Evolutionary conservation across 2,329 filamentous ascomycete genomes (phyloP).

Genomic region (Hypoxylon sp.): DNA sequence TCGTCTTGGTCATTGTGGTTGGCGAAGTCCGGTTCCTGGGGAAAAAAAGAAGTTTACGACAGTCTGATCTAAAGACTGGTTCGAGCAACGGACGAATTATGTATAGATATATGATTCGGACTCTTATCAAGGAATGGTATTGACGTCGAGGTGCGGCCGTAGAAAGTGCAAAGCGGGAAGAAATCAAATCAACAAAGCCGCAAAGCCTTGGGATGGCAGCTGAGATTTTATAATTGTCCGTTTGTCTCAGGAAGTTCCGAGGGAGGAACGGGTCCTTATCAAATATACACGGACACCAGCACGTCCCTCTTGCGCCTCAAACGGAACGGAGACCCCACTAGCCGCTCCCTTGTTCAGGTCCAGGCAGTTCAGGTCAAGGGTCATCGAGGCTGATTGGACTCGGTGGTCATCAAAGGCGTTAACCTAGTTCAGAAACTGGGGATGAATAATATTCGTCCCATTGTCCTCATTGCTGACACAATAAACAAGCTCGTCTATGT

Average conservation of each 20-base stretch:
- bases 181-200: neutral
- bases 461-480: slow-evolving; percentile 25
- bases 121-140: slow-evolving; percentile 1
- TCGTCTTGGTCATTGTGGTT: slow-evolving; percentile 61
- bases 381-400: slow-evolving; percentile 3
- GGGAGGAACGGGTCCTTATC: slow-evolving; percentile 31
- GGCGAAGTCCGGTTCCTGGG: slow-evolving; percentile 36
- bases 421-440: slow-evolving; percentile 12
- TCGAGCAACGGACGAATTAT: too few species aligned
- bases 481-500: neutral
- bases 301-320: slow-evolving; percentile 28
- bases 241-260: slow-evolving; percentile 29
- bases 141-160: slow-evolving; percentile 5
- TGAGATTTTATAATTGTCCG: slow-evolving; percentile 29
- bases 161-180: neutral
- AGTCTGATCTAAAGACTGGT: neutral
- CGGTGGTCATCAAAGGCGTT: slow-evolving; percentile 8
- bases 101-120: neutral
- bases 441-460: slow-evolving; percentile 32
- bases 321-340: slow-evolving; percentile 41
- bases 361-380: neutral
- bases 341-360: slow-evolving; percentile 4
- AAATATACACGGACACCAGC: slow-evolving; percentile 24
- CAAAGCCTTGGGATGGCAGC: neutral
- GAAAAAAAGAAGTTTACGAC: neutral